Percentiles rank a stretch among this genome's conserved stretches.
phyloP scores from a whole-genome alignment of 768 basidiomycete species.

The Steccherinum ochraceum region DNA sequence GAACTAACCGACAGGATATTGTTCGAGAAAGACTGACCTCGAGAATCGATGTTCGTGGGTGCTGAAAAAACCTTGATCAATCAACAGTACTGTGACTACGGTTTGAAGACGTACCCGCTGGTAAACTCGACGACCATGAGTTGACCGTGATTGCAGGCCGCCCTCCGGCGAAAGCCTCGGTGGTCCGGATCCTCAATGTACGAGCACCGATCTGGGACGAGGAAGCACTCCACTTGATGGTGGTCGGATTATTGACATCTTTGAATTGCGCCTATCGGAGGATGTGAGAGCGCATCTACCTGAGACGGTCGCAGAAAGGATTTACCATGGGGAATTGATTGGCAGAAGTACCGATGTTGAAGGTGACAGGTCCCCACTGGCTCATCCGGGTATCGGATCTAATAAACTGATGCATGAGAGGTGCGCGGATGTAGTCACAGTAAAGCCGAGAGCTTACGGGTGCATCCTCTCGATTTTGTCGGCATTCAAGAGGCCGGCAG shows the following conservation, averaged over 20 bases:
- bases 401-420: not conserved
- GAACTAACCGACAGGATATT: not conserved
- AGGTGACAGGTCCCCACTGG: constrained; percentile 40
- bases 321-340: constrained; percentile 37
- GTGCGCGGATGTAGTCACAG: not conserved
- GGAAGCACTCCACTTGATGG: constrained; percentile 34
- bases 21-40: constrained; percentile 21
- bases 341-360: constrained; percentile 34
- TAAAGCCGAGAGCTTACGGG: constrained; percentile 27
- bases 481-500: constrained; percentile 41
- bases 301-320: not conserved
- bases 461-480: constrained; percentile 46
- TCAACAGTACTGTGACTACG: constrained; percentile 1
- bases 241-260: constrained; percentile 39
- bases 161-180: constrained; percentile 40
- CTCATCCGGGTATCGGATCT: constrained; percentile 39
- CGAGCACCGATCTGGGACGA: constrained; percentile 41
- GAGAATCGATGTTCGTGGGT: constrained; percentile 34
- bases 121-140: constrained; percentile 35
- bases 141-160: constrained; percentile 40
- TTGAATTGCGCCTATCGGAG: constrained; percentile 35
- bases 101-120: constrained; percentile 24
- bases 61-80: constrained; percentile 17
- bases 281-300: not conserved
- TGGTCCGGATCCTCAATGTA: constrained; percentile 40